Evolutionary conservation across 2,329 filamentous ascomycete species (phyloP).

Genomic region (Hypoxylon sp.): DNA sequence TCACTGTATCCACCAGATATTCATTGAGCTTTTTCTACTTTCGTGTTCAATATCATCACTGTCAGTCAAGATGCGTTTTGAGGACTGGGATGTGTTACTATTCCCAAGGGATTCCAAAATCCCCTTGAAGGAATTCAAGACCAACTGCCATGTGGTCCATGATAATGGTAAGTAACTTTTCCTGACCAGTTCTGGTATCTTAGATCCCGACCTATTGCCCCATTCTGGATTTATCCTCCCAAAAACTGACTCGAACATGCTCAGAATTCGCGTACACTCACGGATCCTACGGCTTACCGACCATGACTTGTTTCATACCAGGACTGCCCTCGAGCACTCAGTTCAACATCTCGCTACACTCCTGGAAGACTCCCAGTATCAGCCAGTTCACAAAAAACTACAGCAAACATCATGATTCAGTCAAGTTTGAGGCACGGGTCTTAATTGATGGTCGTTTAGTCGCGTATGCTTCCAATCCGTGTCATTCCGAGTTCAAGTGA

Average conservation of each 20-base stretch:
- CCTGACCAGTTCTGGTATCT: background rate
- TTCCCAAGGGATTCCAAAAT: constrained; percentile 76
- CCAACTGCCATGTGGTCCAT: constrained; percentile 77
- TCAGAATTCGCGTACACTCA: constrained; percentile 67
- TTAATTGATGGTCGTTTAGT: constrained; percentile 76
- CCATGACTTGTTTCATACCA: constrained; percentile 78
- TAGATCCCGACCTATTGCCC: background rate
- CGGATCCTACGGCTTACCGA: constrained; percentile 68
- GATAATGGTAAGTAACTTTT: constrained; percentile 58
- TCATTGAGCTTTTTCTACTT: constrained; percentile 34
- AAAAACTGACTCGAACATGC: constrained; percentile 17
- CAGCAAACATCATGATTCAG: constrained; percentile 67
- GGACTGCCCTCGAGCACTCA: constrained; percentile 69
- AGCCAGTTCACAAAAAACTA: constrained; percentile 69
- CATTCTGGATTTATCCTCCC: background rate
- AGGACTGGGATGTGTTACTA: constrained; percentile 87
- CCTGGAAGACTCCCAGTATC: constrained; percentile 73
- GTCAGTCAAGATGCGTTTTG: constrained; percentile 77
- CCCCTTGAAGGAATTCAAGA: constrained; percentile 86
- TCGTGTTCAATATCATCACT: constrained; percentile 43
- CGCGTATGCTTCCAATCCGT: constrained; percentile 62
- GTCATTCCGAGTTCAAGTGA: background rate
- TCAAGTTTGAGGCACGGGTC: constrained; percentile 75
- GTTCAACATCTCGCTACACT: constrained; percentile 82
- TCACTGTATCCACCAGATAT: constrained; percentile 47